Conservation (phyloP, 768 basidiomycete species). For the Cubamyces lactineus region DNA sequence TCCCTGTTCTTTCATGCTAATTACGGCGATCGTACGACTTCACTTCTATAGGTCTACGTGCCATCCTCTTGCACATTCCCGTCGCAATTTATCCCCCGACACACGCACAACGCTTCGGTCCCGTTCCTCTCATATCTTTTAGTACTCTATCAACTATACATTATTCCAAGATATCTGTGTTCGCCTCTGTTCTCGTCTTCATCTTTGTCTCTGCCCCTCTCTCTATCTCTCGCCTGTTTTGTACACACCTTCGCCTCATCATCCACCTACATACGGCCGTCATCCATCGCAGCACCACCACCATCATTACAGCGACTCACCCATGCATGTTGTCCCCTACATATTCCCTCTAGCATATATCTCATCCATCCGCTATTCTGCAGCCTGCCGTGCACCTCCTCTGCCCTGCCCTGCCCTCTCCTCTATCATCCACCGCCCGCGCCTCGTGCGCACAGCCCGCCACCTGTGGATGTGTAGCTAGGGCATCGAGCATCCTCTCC, state of each 20-base stretch:
- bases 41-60: background rate
- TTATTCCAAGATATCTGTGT: constrained; percentile 5
- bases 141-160: constrained; percentile 5
- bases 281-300: no score
- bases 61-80: background rate
- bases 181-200: background rate
- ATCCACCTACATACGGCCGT: background rate
- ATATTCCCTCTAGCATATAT: no score
- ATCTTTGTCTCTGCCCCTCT: background rate
- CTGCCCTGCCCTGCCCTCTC: no score
- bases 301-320: no score
- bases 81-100: background rate
- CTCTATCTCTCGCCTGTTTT: background rate
- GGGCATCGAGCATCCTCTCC: no score
- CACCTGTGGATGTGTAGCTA: no score
- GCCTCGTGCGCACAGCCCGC: no score
- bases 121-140: background rate
- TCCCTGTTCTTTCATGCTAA: background rate
- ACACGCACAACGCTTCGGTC: background rate
- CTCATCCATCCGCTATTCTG: no score
- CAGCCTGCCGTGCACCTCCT: no score
- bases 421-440: no score
- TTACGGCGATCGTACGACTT: background rate
- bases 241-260: background rate
- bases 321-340: no score